phyloP scores from a whole-genome alignment of 768 basidiomycete species.

The Suillus fuscotomentosus region DNA sequence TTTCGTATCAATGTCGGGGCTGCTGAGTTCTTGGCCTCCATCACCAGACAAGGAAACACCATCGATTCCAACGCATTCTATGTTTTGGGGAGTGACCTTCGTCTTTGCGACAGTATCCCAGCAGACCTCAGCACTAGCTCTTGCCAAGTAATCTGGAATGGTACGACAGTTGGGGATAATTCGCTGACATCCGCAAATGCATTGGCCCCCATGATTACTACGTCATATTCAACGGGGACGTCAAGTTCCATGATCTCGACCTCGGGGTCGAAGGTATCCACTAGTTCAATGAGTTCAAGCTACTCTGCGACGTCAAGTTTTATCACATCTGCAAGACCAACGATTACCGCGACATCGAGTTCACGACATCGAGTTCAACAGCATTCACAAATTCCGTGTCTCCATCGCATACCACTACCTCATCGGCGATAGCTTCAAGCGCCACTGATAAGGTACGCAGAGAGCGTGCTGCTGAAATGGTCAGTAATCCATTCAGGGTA shows the following conservation, averaged over 20 bases:
- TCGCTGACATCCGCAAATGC: background rate
- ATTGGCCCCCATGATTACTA: background rate
- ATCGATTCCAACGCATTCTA: conserved; percentile 42
- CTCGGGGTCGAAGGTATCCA: background rate
- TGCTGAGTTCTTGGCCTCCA: conserved; percentile 46
- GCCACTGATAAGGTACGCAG: background rate
- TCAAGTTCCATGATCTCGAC: background rate
- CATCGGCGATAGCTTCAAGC: background rate
- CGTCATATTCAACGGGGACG: background rate
- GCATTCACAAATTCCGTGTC: background rate
- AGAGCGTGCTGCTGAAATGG: background rate
- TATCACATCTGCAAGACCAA: background rate
- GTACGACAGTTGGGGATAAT: conserved; percentile 20
- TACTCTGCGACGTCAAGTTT: no score
- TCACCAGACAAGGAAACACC: conserved; percentile 50
- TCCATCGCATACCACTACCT: background rate
- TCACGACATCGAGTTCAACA: background rate
- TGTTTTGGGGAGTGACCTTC: conserved; percentile 49
- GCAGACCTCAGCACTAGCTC: conserved; percentile 24
- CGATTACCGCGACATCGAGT: background rate
- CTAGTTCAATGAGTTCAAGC: background rate
- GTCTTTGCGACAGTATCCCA: conserved; percentile 57
- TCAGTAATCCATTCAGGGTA: background rate
- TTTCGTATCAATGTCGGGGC: conserved; percentile 64
- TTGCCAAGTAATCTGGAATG: conserved; percentile 61